Percentiles rank a stretch among this genome's conserved stretches.
phyloP scores from a whole-genome alignment of 139 green algal genomes.

The Yamagishiella unicocca region DNA sequence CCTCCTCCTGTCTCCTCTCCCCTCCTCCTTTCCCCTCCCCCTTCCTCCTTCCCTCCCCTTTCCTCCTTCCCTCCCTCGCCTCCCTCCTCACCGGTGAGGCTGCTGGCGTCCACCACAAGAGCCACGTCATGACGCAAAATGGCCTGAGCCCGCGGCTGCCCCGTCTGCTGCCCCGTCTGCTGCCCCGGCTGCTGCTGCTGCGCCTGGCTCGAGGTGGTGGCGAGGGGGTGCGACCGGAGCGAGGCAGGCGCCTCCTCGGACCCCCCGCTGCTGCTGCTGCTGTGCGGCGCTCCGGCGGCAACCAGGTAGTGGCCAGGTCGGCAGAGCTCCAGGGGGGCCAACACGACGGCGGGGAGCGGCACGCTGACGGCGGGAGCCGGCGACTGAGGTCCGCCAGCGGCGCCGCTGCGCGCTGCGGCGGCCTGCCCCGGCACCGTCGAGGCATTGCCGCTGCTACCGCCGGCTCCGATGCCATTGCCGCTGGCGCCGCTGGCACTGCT shows the following conservation, averaged over 20 bases:
- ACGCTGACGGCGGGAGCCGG: too few relatives aligned
- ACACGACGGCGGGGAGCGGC: too few relatives aligned
- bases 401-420: too few relatives aligned
- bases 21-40: not conserved
- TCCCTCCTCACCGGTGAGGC: slow-evolving; percentile 3
- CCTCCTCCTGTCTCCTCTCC: not conserved
- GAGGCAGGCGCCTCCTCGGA: too few relatives aligned
- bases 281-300: not conserved
- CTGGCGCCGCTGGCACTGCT: too few relatives aligned
- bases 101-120: slow-evolving; percentile 17
- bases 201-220: not conserved
- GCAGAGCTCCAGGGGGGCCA: not conserved
- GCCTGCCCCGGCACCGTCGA: too few relatives aligned
- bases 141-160: not conserved
- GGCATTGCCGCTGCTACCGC: too few relatives aligned
- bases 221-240: too few relatives aligned
- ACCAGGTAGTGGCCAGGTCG: slow-evolving; percentile 16
- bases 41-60: not conserved
- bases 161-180: not conserved
- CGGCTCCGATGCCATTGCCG: too few relatives aligned
- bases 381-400: too few relatives aligned
- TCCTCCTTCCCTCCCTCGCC: not conserved
- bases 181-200: not conserved
- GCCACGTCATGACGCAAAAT: not conserved
- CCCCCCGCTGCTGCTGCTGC: not conserved